phyloP scores from a whole-genome alignment of 345 rosid genomes.

The Hypericum androsaemum region DNA sequence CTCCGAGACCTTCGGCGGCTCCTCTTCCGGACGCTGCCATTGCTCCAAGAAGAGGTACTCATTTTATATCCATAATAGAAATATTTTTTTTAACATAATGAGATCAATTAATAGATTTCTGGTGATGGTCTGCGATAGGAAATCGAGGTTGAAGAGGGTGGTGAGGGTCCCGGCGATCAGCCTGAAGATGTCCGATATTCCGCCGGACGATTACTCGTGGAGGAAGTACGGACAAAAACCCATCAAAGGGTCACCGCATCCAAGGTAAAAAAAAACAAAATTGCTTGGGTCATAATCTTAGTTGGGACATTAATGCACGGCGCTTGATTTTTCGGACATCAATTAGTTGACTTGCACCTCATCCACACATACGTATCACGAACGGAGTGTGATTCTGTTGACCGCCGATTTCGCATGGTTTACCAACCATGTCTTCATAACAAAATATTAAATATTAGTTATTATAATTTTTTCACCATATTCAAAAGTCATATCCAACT shows the following conservation, averaged over 20 bases:
- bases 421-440: too few species aligned
- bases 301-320: background rate
- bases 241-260: slow-evolving; percentile 1
- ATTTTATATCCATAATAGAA: too few species aligned
- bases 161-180: slow-evolving; percentile 3
- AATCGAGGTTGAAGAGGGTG: slow-evolving; percentile 1
- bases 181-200: slow-evolving; percentile 4
- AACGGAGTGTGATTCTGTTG: too few species aligned
- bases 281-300: too few species aligned
- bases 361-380: too few species aligned
- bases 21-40: slow-evolving; percentile 7
- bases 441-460: too few species aligned
- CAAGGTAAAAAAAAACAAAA: background rate
- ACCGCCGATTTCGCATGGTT: too few species aligned
- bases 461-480: too few species aligned
- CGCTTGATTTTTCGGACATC: background rate
- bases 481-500: too few species aligned
- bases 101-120: too few species aligned
- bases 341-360: background rate
- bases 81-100: too few species aligned
- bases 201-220: slow-evolving; percentile 4
- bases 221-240: slow-evolving; percentile 2
- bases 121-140: background rate
- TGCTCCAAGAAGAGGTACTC: slow-evolving; percentile 8
- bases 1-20: slow-evolving; percentile 37